A percentile compares a stretch with the other conserved stretches of the same genome.
These are phyloP conservation scores for Cytospora piceae DNA, from an alignment of 2,329 filamentous ascomycete species.

Conservation along the genomic window DNA sequence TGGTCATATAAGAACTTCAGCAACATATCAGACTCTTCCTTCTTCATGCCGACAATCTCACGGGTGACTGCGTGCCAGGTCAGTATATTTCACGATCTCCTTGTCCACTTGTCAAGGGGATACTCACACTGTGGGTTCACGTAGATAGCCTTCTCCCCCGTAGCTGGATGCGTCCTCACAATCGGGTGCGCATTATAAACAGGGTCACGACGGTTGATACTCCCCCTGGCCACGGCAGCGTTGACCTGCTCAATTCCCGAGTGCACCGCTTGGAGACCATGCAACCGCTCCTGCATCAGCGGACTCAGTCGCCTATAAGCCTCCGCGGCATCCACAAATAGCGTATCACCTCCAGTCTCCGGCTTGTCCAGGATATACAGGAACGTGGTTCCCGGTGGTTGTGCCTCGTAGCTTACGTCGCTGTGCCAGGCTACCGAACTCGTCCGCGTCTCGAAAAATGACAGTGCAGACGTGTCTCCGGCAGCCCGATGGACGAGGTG, in stretches of 20 bases:
- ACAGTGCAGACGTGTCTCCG: constrained; percentile 62
- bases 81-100: neutral
- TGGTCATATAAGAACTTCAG: constrained; percentile 80
- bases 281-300: constrained; percentile 76
- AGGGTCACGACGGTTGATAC: constrained; percentile 75
- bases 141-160: constrained; percentile 81
- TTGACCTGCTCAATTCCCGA: constrained; percentile 82
- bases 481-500: constrained; percentile 73
- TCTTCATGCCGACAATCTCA: constrained; percentile 80
- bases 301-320: constrained; percentile 83
- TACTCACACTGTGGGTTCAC: constrained; percentile 79
- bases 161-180: constrained; percentile 78
- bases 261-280: constrained; percentile 80
- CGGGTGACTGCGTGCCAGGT: constrained; percentile 65
- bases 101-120: constrained; percentile 18
- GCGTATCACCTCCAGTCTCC: constrained; percentile 78
- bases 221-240: constrained; percentile 66
- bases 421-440: constrained; percentile 89
- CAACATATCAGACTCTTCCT: constrained; percentile 80
- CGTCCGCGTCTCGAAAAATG: constrained; percentile 69
- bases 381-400: constrained; percentile 89
- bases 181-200: constrained; percentile 76
- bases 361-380: constrained; percentile 86
- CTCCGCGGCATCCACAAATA: constrained; percentile 78
- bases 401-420: constrained; percentile 84